Evolutionary conservation across 2,329 filamentous ascomycete genomes (phyloP), one percentile per base, ranked within the genome.

Genomic region (Dendryphion nanum): DNA sequence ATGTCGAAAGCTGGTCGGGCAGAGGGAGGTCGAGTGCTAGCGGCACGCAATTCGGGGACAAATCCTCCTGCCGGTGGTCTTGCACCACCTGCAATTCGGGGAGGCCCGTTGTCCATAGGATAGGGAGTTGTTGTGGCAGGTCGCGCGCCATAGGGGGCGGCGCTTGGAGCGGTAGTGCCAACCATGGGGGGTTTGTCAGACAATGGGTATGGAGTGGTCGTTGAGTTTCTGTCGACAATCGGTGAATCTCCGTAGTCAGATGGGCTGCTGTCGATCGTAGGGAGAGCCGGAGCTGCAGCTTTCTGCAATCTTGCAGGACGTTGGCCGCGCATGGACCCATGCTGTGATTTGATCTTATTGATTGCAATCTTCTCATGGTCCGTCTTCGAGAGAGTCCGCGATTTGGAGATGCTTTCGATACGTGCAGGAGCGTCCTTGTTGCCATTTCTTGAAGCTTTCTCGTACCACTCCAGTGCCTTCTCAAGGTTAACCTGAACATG

Each of bases 331-430:
- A 72, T 74, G 2, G 75, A 77, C 12, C 73, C 74, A 47, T 77
- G 71, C 44, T 70, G 65, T 2, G 71, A 75, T 47, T 70, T 95
- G 72, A 98, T 97, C 37, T 86, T 81, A 35, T 81, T 85, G 48
- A 98, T 81, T 0, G 93, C 90, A 29, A 94, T 84, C 38, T 89
- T 88, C 65, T 97, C 91, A 62, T 98, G 93, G 57, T 97, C 93
- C 51, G 84, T 79, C 69, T 90, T 90, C 2, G 89, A 94, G 32
- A 97, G 74, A 8, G 86, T 86, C 66, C 88, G 88, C 39, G 88
- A 85, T 52, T 87, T 82, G 32, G 81, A 83, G 36, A 98, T 82
- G 35, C 87, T 89, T 33, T 95, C 87, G 40, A 98, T 81, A 30
- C 93, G 82, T 31, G 78, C 79, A 33, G 81, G 71, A 10, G 93